These are phyloP conservation scores for Saprolegnia diclina DNA, from an alignment of 352 stramenopile species.

Conservation along the genomic window DNA sequence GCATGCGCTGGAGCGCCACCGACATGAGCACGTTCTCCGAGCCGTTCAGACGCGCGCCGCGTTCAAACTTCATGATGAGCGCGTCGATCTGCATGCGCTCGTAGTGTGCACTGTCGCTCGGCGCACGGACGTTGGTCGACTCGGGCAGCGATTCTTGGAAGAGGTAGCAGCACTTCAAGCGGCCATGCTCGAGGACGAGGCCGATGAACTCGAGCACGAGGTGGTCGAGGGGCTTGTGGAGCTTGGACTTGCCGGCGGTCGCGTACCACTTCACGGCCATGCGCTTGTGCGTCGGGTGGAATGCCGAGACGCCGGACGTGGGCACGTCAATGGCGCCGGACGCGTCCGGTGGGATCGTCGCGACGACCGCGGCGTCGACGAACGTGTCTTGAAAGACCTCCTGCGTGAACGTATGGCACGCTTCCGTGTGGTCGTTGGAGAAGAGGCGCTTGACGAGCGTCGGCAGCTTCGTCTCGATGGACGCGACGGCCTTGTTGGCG, in stretches of 20 bases:
- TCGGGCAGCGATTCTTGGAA: slow-evolving; percentile 83
- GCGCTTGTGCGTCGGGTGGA: slow-evolving; percentile 78
- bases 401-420: slow-evolving; percentile 80
- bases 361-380: slow-evolving; percentile 76
- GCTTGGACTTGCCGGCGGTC: slow-evolving; percentile 58
- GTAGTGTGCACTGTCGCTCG: slow-evolving; percentile 42
- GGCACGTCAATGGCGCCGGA: not conserved
- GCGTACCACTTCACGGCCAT: slow-evolving; percentile 86
- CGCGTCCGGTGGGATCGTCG: slow-evolving; percentile 37
- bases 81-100: slow-evolving; percentile 80
- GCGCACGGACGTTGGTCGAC: slow-evolving; percentile 53
- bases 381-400: slow-evolving; percentile 77
- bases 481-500: slow-evolving; percentile 73
- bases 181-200: slow-evolving; percentile 62
- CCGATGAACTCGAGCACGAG: slow-evolving; percentile 85
- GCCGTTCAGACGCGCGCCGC: slow-evolving; percentile 18
- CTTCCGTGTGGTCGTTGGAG: slow-evolving; percentile 75
- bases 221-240: slow-evolving; percentile 79
- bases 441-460: slow-evolving; percentile 82
- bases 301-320: slow-evolving; percentile 32
- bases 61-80: slow-evolving; percentile 83
- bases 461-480: slow-evolving; percentile 66
- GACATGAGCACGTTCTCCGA: slow-evolving; percentile 70
- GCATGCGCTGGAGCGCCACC: slow-evolving; percentile 77
- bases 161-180: slow-evolving; percentile 78